Percentiles rank a stretch among this genome's conserved stretches.
These are phyloP conservation scores for Wickerhamiella azyma DNA, from an alignment of 805 yeast species.

Conservation along the genomic window DNA sequence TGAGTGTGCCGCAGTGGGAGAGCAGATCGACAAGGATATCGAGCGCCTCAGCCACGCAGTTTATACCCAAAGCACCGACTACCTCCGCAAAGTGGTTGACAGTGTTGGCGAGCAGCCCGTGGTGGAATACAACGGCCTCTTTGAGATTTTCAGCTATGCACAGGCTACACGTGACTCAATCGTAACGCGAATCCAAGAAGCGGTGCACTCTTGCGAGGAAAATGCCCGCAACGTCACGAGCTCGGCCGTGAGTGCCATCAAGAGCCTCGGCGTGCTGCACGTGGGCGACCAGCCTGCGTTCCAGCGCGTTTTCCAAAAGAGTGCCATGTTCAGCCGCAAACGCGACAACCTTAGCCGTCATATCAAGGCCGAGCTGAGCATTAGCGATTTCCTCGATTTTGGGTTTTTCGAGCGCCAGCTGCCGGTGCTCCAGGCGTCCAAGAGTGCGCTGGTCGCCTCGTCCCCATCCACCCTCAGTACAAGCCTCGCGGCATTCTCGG, in stretches of 20 bases:
- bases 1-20: constrained; percentile 42
- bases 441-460: constrained; percentile 13
- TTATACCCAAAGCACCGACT: constrained; percentile 46
- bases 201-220: constrained; percentile 53
- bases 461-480: constrained; percentile 14
- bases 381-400: constrained; percentile 73
- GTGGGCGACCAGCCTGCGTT: constrained; percentile 46
- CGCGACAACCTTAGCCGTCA: constrained; percentile 48
- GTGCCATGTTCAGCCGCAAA: constrained; percentile 70
- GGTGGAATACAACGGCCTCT: constrained; percentile 47
- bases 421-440: constrained; percentile 15
- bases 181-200: constrained; percentile 46
- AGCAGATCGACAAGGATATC: constrained; percentile 44
- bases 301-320: constrained; percentile 36
- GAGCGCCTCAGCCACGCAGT: constrained; percentile 46
- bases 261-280: constrained; percentile 45
- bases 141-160: constrained; percentile 57
- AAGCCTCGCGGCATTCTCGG: constrained; percentile 15
- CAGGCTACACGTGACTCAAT: constrained; percentile 52
- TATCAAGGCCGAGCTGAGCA: constrained; percentile 44
- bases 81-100: constrained; percentile 39
- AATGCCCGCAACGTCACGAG: constrained; percentile 51
- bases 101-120: constrained; percentile 39
- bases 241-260: constrained; percentile 47
- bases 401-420: constrained; percentile 23